Evolutionary conservation across 1,139 yeast genomes (phyloP), one percentile per base, ranked within the genome.

Genomic region (Scheffersomyces illinoinensis): DNA sequence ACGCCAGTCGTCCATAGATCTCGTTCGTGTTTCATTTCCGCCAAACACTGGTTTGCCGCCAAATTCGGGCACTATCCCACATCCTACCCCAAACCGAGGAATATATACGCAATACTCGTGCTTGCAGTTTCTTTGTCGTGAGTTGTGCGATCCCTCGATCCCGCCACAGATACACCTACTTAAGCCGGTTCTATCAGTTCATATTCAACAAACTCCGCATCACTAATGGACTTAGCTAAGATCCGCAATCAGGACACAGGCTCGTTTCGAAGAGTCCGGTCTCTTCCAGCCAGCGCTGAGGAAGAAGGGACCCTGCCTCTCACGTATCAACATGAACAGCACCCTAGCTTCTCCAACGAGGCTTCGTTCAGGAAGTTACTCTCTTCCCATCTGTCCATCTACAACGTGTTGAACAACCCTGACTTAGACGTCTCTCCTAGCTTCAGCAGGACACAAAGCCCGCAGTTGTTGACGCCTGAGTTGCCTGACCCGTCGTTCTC

Each of bases 321-420:
- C 10, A 8, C 10, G 43, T 33, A 33, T 14, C 43, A 33, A 33
- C 43, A 12, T 33, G 17, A 33, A 12, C 43, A 33, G 17, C 43
- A 33, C 17, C 43, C 43, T 33, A 33, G 18, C 21, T 23, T 47
- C 20, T 17, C 46, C 49, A 49, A 49, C 47, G 51, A 53, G 23
- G 33, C 55, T 20, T 58, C 64, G 43, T 54, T 62, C 53, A 62
- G 64, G 57, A 65, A 68, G 55, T 68, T 79, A 49, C 72, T 79
- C 50, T 69, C 70, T 53, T 74, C 81, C 17, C 81, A 78, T 59
- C 77, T 73, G 72, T 77, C 82, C 2, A 73, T 79, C 39, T 77
- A 72, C 62, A 73, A 78, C 60, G 79, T 75, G 3, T 71, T 79
- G 54, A 76, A 71, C 52, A 77, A 80, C 62, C 84, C 84, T 5